A percentile compares a stretch with the other conserved stretches of the same genome.
Evolutionary conservation across 1,284 basidiomycete species (phyloP).

Genomic region (Ganoderma resinaceum): DNA sequence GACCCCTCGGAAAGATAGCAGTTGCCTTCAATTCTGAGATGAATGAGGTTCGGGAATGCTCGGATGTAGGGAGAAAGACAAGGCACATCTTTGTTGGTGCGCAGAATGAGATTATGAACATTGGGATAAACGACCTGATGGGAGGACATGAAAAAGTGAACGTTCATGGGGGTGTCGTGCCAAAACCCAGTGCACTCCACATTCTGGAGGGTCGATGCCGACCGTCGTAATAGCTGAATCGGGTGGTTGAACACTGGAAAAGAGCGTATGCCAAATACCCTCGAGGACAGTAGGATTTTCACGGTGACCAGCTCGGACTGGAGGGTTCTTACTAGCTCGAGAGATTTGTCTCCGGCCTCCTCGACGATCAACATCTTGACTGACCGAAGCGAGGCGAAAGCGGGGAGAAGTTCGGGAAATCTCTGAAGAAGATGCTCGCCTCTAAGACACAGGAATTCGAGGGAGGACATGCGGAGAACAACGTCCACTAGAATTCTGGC

Average conservation of each 20-base stretch:
- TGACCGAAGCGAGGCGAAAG: not conserved
- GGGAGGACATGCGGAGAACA: not conserved
- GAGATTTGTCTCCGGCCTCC: not conserved
- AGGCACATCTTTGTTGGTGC: not conserved
- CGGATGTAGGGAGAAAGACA: not conserved
- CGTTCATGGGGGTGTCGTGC: not conserved
- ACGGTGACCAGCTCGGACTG: not conserved
- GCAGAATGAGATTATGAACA: not conserved
- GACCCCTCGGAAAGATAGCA: not conserved
- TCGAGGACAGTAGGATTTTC: too few relatives aligned
- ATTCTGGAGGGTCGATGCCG: not conserved
- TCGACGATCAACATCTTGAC: not conserved
- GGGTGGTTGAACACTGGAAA: not conserved
- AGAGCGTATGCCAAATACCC: not conserved
- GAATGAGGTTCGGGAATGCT: not conserved
- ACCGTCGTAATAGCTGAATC: not conserved
- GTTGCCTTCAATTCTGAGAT: not conserved
- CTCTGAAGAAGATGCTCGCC: not conserved
- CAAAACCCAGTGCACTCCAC: not conserved
- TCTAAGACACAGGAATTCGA: not conserved
- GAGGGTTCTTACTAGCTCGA: not conserved
- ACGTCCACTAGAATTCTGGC: not conserved
- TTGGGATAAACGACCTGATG: not conserved
- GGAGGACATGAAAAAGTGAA: not conserved
- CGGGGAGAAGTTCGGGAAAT: not conserved